Evolutionary conservation across 768 basidiomycete species (phyloP).

Genomic region (Suillus variegatus): DNA sequence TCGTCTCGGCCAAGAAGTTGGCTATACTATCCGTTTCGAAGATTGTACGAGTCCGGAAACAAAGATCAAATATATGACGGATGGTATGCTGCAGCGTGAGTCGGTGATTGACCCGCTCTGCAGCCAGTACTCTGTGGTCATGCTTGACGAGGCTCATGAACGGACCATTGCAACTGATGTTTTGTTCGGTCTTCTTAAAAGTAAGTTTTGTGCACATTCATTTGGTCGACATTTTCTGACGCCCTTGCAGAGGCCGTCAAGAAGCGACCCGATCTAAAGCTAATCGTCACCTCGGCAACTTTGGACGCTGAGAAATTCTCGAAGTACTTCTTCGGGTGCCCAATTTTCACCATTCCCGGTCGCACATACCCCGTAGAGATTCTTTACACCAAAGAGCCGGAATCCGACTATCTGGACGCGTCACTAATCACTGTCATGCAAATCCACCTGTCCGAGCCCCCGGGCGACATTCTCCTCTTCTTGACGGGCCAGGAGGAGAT

Average conservation of each 20-base stretch:
- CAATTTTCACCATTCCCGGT: conserved; percentile 99
- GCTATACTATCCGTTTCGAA: conserved; percentile 98
- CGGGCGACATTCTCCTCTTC: conserved; percentile 95
- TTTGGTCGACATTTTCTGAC: conserved; percentile 16
- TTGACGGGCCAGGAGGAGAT: conserved; percentile 99
- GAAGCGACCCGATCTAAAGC: conserved; percentile 91
- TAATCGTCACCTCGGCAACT: conserved; percentile 98
- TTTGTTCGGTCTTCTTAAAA: conserved; percentile 89
- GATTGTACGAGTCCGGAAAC: conserved; percentile 99
- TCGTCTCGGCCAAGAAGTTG: conserved; percentile 95
- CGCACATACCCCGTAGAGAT: conserved; percentile 98
- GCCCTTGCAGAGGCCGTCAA: conserved; percentile 80
- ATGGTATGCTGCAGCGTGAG: conserved; percentile 98
- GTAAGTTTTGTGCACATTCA: conserved; percentile 24
- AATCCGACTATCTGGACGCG: conserved; percentile 95
- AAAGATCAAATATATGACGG: conserved; percentile 99
- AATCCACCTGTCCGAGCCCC: conserved; percentile 97
- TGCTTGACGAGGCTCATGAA: conserved; percentile 99
- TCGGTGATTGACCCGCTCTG: conserved; percentile 94
- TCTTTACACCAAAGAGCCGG: conserved; percentile 98
- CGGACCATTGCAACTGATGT: conserved; percentile 99
- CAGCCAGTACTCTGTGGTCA: conserved; percentile 90
- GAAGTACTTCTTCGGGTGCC: conserved; percentile 98
- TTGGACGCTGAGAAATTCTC: conserved; percentile 99
- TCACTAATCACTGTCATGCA: conserved; percentile 99